Evolutionary conservation across 192 early-diverging fungal species (phyloP), one percentile per base, ranked within the genome.

Genomic region (Funneliformis geosporum): DNA sequence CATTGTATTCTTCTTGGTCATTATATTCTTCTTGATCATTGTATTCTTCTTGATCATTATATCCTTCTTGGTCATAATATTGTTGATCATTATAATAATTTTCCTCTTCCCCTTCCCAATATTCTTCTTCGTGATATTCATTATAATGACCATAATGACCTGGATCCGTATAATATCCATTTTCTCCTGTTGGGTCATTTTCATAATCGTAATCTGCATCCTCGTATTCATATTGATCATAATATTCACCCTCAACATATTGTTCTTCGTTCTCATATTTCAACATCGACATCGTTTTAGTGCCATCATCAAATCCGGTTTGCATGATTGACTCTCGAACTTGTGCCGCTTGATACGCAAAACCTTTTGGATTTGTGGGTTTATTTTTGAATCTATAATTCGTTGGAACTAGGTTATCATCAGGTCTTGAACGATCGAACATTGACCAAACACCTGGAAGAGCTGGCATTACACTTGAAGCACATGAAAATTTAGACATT

Each of bases 111-210:
- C 33, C 8, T 28, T 65, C 62, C 23, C 21, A 65, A 65, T 65
- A 65, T 65, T 23, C 12, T 25, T 65, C 62, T 38, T n/a, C n/a
- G n/a, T 69, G 47, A 50, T 50, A 50, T 50, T 69, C 67, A n/a
- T n/a, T 69, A 39, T 69, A 39, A 9, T 69, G 33, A 25, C n/a
- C 39, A 11, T 69, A n/a, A 69, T 42, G n/a, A n/a, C 10, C 38
- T 69, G 39, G n/a, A 69, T 69, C 38, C 2, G 38, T 18, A 1
- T 55, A 21, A 55, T 55, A 55, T 0, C 62, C 27, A 64, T 64
- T 27, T 64, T 64, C 27, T 64, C 62, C 62, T 11, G 7, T 64
- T 64, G 62, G 27, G 11, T 64, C 62, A 64, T 18, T 23, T 72
- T 27, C 43, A 47, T 42, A 39, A 21, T 38, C 40, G 10, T 43